A percentile compares a stretch with the other conserved stretches of the same genome.
Conservation (phyloP, 2,329 filamentous ascomycete species). For the Fusarium pininemorale region DNA sequence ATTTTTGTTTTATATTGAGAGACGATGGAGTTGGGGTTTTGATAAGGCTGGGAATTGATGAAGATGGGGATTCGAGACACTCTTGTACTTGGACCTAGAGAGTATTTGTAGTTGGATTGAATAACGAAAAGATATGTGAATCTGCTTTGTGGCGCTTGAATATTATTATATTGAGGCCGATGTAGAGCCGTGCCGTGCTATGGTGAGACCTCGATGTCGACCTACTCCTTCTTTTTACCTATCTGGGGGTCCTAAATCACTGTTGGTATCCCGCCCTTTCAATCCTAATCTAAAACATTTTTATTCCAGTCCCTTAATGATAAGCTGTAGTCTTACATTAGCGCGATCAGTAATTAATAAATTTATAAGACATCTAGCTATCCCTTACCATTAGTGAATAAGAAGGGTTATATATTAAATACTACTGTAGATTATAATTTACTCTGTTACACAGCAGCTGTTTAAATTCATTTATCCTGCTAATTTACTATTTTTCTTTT, state of each 20-base stretch:
- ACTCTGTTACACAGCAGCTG: neutral
- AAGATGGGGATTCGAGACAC: too few species aligned
- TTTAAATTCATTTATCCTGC: too few species aligned
- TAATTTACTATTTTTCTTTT: too few species aligned
- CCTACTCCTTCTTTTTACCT: neutral
- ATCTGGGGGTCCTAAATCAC: too few species aligned
- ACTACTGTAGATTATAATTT: neutral
- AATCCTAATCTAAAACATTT: neutral
- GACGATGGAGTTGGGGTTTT: neutral
- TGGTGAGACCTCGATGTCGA: neutral
- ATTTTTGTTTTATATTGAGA: neutral
- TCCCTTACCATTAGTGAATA: neutral
- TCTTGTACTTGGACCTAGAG: fast-evolving
- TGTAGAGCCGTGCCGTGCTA: neutral
- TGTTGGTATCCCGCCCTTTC: too few species aligned
- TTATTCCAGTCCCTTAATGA: neutral
- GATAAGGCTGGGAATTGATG: neutral
- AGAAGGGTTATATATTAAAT: neutral
- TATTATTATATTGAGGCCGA: neutral
- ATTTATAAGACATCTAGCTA: neutral
- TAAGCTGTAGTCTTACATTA: neutral
- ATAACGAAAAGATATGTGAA: neutral
- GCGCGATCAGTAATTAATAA: too few species aligned
- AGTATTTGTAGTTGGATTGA: neutral
- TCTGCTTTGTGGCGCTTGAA: neutral